These are phyloP conservation scores for Lycium ferocissimum DNA, from an alignment of 257 asterid genomes.

Conservation along the genomic window DNA sequence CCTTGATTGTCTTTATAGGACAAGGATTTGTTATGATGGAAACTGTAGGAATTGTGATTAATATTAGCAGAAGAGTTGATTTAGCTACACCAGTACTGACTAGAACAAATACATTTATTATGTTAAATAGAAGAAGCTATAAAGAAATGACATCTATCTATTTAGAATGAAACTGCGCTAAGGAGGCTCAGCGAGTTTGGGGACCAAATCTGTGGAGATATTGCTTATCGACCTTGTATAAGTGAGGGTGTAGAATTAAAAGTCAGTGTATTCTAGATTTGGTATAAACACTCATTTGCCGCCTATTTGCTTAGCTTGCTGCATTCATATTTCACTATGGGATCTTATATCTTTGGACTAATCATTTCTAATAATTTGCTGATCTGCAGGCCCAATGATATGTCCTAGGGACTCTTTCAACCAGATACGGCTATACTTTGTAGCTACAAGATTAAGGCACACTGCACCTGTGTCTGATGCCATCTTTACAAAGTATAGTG, in stretches of 20 bases:
- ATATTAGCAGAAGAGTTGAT: background rate
- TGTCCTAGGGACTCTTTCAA: background rate
- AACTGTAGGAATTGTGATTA: background rate
- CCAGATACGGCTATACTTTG: background rate
- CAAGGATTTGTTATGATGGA: background rate
- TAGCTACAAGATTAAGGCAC: background rate
- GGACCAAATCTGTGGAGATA: background rate
- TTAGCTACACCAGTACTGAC: background rate
- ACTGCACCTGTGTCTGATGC: background rate
- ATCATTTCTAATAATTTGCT: background rate
- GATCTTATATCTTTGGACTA: background rate
- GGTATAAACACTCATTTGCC: background rate
- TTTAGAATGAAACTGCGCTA: background rate
- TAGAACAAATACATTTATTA: background rate
- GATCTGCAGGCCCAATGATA: background rate
- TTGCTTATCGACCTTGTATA: background rate
- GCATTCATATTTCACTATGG: background rate
- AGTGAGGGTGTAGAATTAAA: background rate
- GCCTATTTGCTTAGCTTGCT: background rate
- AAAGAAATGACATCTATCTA: background rate
- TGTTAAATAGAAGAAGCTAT: conserved; percentile 4
- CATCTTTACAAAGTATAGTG: background rate
- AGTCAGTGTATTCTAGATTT: background rate
- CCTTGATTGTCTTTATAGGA: background rate
- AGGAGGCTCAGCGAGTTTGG: background rate